Conservation (phyloP, 352 stramenopile species). For the Phytophthora pistaciae region DNA sequence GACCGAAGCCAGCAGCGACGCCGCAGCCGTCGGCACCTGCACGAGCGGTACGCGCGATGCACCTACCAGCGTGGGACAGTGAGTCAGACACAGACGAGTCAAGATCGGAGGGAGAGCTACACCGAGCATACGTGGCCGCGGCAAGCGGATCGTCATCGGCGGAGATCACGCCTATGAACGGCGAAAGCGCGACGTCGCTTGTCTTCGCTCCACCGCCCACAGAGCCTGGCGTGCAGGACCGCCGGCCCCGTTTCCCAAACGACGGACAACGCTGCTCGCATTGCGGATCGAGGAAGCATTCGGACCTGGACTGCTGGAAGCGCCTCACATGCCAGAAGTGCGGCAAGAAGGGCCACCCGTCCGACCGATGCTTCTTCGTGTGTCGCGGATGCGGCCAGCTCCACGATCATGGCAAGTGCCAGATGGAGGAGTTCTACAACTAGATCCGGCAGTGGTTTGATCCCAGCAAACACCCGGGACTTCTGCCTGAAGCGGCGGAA, state of each 20-base stretch:
- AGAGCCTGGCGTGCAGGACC: too few relatives aligned
- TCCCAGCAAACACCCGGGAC: conserved; percentile 14
- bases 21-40: neutral
- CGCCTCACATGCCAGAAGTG: conserved; percentile 16
- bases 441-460: conserved; percentile 17
- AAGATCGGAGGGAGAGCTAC: neutral
- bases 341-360: conserved; percentile 10
- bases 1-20: neutral
- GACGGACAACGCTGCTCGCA: neutral
- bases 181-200: too few relatives aligned
- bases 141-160: too few relatives aligned
- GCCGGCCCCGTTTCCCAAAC: neutral
- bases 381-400: conserved; percentile 18
- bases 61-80: neutral
- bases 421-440: conserved; percentile 25
- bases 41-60: neutral
- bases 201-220: too few relatives aligned
- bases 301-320: conserved; percentile 14
- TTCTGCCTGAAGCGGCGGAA: conserved; percentile 6
- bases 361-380: conserved; percentile 16
- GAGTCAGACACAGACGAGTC: conserved; percentile 1
- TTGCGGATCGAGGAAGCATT: conserved; percentile 6
- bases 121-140: neutral
- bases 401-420: conserved; percentile 7
- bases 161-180: too few relatives aligned